phyloP scores from a whole-genome alignment of 495 filamentous ascomycete species.

The Zalerion maritima region DNA sequence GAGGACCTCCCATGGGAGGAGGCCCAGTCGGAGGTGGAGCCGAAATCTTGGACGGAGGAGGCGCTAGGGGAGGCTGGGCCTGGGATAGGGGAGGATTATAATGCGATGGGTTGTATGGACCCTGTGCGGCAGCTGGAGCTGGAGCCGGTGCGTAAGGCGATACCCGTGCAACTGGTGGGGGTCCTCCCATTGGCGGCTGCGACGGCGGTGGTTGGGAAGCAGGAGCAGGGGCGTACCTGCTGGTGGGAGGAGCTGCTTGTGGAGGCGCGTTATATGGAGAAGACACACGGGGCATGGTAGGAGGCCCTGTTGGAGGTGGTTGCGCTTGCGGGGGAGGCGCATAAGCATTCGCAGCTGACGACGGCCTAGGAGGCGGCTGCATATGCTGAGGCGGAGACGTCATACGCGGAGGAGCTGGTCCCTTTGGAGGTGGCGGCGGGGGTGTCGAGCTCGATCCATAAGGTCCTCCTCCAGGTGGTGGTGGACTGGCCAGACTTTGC shows the following conservation, averaged over 20 bases:
- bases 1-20: conserved; percentile 14
- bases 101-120: conserved; percentile 22
- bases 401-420: conserved; percentile 33
- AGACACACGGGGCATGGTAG: conserved; percentile 53
- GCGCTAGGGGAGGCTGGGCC: conserved; percentile 28
- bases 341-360: conserved; percentile 59
- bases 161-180: conserved; percentile 12
- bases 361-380: conserved; percentile 35
- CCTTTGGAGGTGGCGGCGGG: conserved; percentile 45
- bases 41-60: conserved; percentile 33
- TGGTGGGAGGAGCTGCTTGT: conserved; percentile 24
- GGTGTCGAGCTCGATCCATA: conserved; percentile 29
- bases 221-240: conserved; percentile 31
- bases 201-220: conserved; percentile 12
- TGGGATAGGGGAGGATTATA: conserved; percentile 14
- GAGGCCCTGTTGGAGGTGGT: conserved; percentile 31
- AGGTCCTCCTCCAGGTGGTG: conserved; percentile 29
- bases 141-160: too few relatives aligned
- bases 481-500: conserved; percentile 22
- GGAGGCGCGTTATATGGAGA: conserved; percentile 86
- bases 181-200: conserved; percentile 15
- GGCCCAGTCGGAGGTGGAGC: conserved; percentile 15
- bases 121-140: conserved; percentile 13
- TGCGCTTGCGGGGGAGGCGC: conserved; percentile 44
- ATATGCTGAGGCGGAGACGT: conserved; percentile 37